Base-by-base conservation (phyloP, 2,329 filamentous ascomycete species). In the Zymoseptoria ardabiliae region DNA sequence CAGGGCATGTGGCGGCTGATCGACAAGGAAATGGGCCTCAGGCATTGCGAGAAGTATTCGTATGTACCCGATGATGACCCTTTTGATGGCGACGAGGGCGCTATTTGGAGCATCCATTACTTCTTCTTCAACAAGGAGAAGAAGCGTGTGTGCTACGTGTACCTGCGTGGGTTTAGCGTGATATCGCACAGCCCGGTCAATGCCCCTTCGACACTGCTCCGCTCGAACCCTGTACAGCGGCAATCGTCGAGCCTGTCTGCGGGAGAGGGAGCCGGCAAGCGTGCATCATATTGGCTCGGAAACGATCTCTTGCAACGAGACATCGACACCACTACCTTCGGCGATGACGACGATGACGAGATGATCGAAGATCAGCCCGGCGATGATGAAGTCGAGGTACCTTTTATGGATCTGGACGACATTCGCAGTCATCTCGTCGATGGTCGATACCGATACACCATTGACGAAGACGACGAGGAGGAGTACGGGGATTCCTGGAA, bases 51-150 rank as follows among this genome's bases (percentile, higher is more conserved):
- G 58, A 85, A 93, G 63, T 97, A 96, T 74, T 89, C 88, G 58
- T 99, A 96, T 76, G 85, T 88, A 55, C 94, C 94, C 0, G 87
- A 91, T 49, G 90, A 92, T 62, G 92, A 96, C 70, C 91, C 91
- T 0, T 96, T 95, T 69, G 88, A 92, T 68, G 91, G 91, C 63
- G 92, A 96, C 62, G 91, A 97, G 70, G 90, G 90, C 62, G 88
- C 92, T 9, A 92, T 99, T 63, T 99, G 93, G 93, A 91, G 90
- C 54, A 82, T 92, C 63, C 92, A 97, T 74, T 97, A 96, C 75
- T 96, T 99, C 79, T 96, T 97, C 75, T 97, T 97, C 82, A 97
- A 96, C 79, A 93, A 93, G 70, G 81, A 86, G 23, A 83, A 88
- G 71, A 97, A 97, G 78, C 86, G 94, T 50, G 93, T 99, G 19